phyloP scores from a whole-genome alignment of 2,329 filamentous ascomycete species.

The Cladorrhinum sp. region DNA sequence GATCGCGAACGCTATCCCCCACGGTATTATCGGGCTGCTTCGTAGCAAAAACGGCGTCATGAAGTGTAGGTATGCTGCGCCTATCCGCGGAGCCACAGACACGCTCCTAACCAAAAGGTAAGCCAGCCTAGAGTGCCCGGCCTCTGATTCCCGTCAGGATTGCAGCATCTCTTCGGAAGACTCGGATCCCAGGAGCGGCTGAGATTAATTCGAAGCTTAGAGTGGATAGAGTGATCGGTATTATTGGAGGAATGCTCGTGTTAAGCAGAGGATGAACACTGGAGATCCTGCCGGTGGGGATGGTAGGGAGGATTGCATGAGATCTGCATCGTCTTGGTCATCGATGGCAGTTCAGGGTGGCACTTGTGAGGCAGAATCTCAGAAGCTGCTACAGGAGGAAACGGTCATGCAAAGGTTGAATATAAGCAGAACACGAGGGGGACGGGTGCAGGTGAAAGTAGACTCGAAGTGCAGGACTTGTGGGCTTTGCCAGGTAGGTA shows the following conservation, averaged over 20 bases:
- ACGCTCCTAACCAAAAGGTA: slow-evolving; percentile 57
- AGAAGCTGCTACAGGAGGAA: no score
- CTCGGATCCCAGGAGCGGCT: slow-evolving; percentile 52
- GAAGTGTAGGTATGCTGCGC: slow-evolving; percentile 51
- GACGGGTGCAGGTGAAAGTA: no score
- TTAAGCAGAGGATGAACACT: slow-evolving; percentile 50
- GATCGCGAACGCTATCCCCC: slow-evolving; percentile 44
- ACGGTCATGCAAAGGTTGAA: no score
- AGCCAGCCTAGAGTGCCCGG: slow-evolving; percentile 53
- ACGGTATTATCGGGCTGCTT: slow-evolving; percentile 50
- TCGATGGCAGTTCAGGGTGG: no score
- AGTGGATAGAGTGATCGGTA: slow-evolving; percentile 47
- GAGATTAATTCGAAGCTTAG: slow-evolving; percentile 56
- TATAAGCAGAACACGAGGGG: no score
- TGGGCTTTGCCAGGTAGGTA: no score
- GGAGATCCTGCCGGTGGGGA: no score
- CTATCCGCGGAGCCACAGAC: slow-evolving; percentile 50
- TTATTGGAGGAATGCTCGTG: slow-evolving; percentile 55
- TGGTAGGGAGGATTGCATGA: no score
- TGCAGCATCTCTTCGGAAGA: slow-evolving; percentile 53
- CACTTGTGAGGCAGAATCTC: no score
- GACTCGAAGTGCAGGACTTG: no score
- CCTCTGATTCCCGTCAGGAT: slow-evolving; percentile 53
- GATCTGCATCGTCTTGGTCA: no score
- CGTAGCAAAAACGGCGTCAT: slow-evolving; percentile 49